Percentiles rank a stretch among this genome's conserved stretches.
These are phyloP conservation scores for Gynandropsis gynandra DNA, from an alignment of 345 rosid genomes.

Conservation along the genomic window DNA sequence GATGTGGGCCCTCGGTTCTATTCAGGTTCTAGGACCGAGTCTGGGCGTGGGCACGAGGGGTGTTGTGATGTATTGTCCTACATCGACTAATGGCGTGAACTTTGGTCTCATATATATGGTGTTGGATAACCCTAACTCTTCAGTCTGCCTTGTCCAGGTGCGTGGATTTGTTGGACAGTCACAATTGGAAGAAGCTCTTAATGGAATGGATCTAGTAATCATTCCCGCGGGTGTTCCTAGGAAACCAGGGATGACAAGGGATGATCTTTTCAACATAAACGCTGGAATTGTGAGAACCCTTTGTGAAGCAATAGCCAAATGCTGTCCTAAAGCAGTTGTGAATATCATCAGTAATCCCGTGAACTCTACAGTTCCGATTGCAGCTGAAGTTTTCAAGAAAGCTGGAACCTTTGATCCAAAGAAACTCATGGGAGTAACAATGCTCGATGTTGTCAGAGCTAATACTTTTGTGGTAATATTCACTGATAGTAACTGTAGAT, in stretches of 20 bases:
- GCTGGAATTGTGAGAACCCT: slow-evolving; percentile 91
- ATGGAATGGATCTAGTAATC: slow-evolving; percentile 84
- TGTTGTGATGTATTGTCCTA: too few species aligned
- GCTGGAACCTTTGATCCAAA: slow-evolving; percentile 83
- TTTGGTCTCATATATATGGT: too few species aligned
- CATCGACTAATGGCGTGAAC: too few species aligned
- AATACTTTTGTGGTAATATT: slow-evolving; percentile 97
- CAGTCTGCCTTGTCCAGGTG: slow-evolving; percentile 45
- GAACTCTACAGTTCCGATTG: slow-evolving; percentile 91
- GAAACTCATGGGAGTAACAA: slow-evolving; percentile 84
- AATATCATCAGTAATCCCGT: slow-evolving; percentile 93
- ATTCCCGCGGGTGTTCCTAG: slow-evolving; percentile 97
- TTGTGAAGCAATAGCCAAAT: slow-evolving; percentile 75
- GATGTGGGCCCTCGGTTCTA: too few species aligned
- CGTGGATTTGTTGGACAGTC: slow-evolving; percentile 90
- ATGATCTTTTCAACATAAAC: slow-evolving; percentile 92
- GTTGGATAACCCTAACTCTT: too few species aligned
- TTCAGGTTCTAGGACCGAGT: too few species aligned
- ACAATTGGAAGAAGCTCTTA: slow-evolving; percentile 77
- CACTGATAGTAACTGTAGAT: too few species aligned
- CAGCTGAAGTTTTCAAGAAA: slow-evolving; percentile 89
- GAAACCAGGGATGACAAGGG: slow-evolving; percentile 99
- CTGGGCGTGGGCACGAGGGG: too few species aligned
- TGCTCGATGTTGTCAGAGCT: slow-evolving; percentile 97
- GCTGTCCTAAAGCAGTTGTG: slow-evolving; percentile 78